Conservation (phyloP, 805 yeast genomes). For the Lipomyces sp. region DNA sequence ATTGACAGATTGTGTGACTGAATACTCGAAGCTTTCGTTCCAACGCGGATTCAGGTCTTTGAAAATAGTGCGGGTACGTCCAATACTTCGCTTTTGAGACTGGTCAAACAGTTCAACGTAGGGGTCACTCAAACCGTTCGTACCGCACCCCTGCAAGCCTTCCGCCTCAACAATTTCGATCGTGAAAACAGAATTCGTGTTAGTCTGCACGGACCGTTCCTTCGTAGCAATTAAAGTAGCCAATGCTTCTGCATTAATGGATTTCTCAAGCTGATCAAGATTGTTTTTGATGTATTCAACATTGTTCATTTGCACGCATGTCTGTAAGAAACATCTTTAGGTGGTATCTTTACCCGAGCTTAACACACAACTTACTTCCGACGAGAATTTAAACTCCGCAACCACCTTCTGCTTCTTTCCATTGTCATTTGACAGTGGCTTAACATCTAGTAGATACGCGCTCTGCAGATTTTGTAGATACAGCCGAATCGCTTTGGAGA, state of each 20-base stretch:
- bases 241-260: slow-evolving; percentile 62
- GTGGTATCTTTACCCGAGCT: slow-evolving; percentile 62
- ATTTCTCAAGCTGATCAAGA: slow-evolving; percentile 55
- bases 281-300: slow-evolving; percentile 49
- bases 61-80: slow-evolving; percentile 68
- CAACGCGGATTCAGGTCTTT: slow-evolving; percentile 74
- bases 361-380: slow-evolving; percentile 25
- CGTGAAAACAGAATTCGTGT: slow-evolving; percentile 59
- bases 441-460: slow-evolving; percentile 39
- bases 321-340: slow-evolving; percentile 49
- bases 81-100: slow-evolving; percentile 58
- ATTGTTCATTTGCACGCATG: slow-evolving; percentile 80
- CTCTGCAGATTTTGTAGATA: slow-evolving; percentile 48
- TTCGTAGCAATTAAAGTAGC: slow-evolving; percentile 50
- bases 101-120: slow-evolving; percentile 67
- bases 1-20: slow-evolving; percentile 33
- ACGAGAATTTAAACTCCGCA: slow-evolving; percentile 39
- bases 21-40: slow-evolving; percentile 59
- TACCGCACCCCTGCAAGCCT: slow-evolving; percentile 55
- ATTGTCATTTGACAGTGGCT: not conserved
- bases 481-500: slow-evolving; percentile 62
- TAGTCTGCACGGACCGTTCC: slow-evolving; percentile 19
- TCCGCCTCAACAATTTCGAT: slow-evolving; percentile 68
- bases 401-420: slow-evolving; percentile 44
- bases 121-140: slow-evolving; percentile 57